Evolutionary conservation across 352 stramenopile genomes (phyloP).

Genomic region (Pythium dissotocum): DNA sequence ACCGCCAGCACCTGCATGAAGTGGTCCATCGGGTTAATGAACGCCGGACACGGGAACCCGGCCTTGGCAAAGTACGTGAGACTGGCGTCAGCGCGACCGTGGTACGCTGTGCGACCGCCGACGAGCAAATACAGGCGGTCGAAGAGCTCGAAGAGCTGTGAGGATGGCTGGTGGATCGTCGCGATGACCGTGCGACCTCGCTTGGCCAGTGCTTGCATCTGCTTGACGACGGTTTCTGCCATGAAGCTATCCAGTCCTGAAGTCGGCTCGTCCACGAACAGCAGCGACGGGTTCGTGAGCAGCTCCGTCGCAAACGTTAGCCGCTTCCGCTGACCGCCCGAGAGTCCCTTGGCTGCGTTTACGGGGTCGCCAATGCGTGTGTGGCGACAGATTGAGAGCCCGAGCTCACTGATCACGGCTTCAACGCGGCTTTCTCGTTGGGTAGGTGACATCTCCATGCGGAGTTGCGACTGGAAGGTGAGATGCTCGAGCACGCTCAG

Average conservation of each 20-base stretch:
- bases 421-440: constrained; percentile 22
- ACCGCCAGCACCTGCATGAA: constrained; percentile 63
- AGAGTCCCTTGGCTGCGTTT: constrained; percentile 66
- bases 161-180: constrained; percentile 74
- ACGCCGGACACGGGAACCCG: constrained; percentile 51
- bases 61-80: constrained; percentile 56
- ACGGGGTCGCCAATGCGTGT: constrained; percentile 50
- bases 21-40: constrained; percentile 64
- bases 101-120: constrained; percentile 49
- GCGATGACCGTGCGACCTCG: constrained; percentile 82
- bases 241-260: constrained; percentile 63
- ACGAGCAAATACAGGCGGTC: constrained; percentile 59
- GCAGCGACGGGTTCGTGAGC: constrained; percentile 71
- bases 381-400: constrained; percentile 41
- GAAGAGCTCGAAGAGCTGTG: constrained; percentile 58
- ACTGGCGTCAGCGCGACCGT: constrained; percentile 48
- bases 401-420: constrained; percentile 41
- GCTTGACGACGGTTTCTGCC: constrained; percentile 48
- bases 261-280: constrained; percentile 88
- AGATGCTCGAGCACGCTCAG: constrained; percentile 89
- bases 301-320: constrained; percentile 71
- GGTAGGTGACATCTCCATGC: constrained; percentile 4
- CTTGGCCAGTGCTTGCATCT: constrained; percentile 67
- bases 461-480: constrained; percentile 79
- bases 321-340: constrained; percentile 56